These are phyloP conservation scores for Auricularia cornea DNA, from an alignment of 768 basidiomycete species.

Conservation along the genomic window DNA sequence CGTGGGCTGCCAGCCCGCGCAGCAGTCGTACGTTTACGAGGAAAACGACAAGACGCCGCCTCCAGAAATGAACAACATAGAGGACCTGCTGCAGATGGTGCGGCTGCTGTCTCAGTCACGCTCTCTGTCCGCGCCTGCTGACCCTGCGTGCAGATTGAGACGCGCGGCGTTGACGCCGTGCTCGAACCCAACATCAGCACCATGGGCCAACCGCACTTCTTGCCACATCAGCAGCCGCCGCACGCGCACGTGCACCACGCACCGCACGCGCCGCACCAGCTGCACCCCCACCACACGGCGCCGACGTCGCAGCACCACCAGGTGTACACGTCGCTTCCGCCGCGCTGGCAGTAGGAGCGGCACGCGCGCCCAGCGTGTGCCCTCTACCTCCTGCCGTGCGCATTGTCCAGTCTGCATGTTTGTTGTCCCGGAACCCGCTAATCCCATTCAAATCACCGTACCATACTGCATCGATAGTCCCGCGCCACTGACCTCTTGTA, in stretches of 20 bases:
- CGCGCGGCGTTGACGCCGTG: not conserved
- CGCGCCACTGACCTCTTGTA: not conserved
- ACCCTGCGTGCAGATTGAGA: not conserved
- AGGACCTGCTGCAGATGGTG: not conserved
- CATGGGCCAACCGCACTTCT: not conserved
- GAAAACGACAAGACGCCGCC: constrained; percentile 37
- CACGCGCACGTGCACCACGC: not conserved
- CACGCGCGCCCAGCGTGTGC: not conserved
- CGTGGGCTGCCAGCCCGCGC: constrained; percentile 46
- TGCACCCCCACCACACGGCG: not conserved
- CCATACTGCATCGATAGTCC: not conserved
- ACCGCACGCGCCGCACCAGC: not conserved
- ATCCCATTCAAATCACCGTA: not conserved
- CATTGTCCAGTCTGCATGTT: not conserved
- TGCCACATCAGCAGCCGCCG: not conserved
- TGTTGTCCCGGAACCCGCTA: not conserved
- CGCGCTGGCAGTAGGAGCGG: not conserved
- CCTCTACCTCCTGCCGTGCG: not conserved
- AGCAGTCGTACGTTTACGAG: constrained; percentile 62
- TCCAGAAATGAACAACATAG: not conserved
- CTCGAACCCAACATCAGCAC: not conserved
- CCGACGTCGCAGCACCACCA: not conserved
- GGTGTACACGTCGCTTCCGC: not conserved
- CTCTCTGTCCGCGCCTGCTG: not conserved
- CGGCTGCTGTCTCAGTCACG: not conserved